Evolutionary conservation across 129 eudicot species (phyloP).

Genomic region (Helianthus tuberosus): DNA sequence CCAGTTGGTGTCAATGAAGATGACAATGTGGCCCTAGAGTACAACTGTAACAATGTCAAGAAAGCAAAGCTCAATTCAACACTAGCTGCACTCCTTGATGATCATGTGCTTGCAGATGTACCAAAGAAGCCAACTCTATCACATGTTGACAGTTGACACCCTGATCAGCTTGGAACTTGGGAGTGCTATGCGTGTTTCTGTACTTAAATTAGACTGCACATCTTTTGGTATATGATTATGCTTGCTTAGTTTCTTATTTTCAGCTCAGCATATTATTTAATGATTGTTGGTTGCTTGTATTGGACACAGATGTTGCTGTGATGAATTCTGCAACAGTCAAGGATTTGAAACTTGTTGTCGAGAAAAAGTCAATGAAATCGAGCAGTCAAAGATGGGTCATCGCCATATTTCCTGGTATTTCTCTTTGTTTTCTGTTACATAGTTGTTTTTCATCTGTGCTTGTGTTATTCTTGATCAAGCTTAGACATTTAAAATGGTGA

Average conservation of each 20-base stretch:
- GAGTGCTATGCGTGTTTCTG: constrained; percentile 88
- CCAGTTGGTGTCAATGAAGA: too few species aligned
- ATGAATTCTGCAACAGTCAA: constrained; percentile 79
- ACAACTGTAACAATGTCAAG: too few species aligned
- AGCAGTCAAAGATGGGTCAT: constrained; percentile 96
- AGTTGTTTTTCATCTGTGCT: too few species aligned
- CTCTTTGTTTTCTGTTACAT: neutral
- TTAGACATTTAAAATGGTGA: too few species aligned
- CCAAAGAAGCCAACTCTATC: constrained; percentile 72
- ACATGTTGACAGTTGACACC: constrained; percentile 86
- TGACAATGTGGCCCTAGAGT: too few species aligned
- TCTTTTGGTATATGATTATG: constrained; percentile 54
- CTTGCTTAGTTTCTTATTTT: neutral
- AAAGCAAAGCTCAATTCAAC: too few species aligned
- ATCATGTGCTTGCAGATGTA: constrained; percentile 87
- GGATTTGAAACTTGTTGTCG: constrained; percentile 71
- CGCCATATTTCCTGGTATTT: constrained; percentile 93
- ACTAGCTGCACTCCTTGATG: constrained; percentile 41
- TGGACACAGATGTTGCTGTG: constrained; percentile 63
- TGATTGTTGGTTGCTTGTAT: too few species aligned
- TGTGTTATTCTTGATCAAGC: too few species aligned
- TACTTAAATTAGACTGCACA: constrained; percentile 66
- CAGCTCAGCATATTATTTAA: too few species aligned
- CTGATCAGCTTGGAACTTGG: constrained; percentile 93
- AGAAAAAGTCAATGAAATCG: constrained; percentile 74